Percentiles rank a stretch among this genome's conserved stretches.
These are phyloP conservation scores for Nakazawaea ernobii DNA, from an alignment of 805 yeast genomes.

Conservation along the genomic window DNA sequence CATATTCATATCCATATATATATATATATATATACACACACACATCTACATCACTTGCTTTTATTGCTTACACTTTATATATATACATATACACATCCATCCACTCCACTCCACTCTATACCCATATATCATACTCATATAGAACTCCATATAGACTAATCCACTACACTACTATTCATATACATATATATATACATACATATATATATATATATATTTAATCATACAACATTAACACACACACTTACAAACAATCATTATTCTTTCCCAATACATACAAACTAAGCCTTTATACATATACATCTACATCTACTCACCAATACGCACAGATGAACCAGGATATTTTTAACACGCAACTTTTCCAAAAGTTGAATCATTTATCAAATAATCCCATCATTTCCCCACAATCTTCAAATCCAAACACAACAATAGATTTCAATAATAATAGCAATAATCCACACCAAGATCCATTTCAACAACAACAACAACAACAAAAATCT, in stretches of 20 bases:
- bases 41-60: no score
- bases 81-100: no score
- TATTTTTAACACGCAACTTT: slow-evolving; percentile 9
- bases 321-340: slow-evolving; percentile 5
- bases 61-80: no score
- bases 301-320: not conserved
- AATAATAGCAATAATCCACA: not conserved
- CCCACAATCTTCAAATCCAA: not conserved
- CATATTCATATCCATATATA: no score
- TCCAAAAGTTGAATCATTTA: slow-evolving; percentile 4
- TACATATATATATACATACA: no score
- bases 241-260: not conserved
- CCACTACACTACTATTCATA: no score
- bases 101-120: no score
- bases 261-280: no score
- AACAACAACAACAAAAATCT: not conserved
- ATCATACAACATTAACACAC: not conserved
- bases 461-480: not conserved
- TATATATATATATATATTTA: no score
- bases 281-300: not conserved
- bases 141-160: no score
- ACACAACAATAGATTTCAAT: not conserved
- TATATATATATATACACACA: no score
- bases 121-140: no score
- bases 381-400: slow-evolving; percentile 1